phyloP scores from a whole-genome alignment of 2,329 filamentous ascomycete species.

The Trichoderma sp. region DNA sequence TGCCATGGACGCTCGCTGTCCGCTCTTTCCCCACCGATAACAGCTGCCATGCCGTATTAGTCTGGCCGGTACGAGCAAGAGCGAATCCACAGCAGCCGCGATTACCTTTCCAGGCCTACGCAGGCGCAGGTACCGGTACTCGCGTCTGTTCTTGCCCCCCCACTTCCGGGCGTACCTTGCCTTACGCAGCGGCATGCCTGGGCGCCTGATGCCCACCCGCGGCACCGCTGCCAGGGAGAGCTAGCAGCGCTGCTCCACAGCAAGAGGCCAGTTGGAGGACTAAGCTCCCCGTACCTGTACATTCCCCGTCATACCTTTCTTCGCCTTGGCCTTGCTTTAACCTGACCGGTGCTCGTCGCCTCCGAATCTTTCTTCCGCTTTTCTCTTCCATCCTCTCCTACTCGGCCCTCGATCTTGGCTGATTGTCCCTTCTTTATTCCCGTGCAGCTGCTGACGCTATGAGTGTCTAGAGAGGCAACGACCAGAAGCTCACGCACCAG shows the following conservation, averaged over 20 bases:
- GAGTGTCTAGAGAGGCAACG: conserved; percentile 26
- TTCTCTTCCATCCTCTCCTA: conserved; percentile 29
- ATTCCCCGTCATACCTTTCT: conserved; percentile 15
- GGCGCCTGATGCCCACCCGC: conserved; percentile 3
- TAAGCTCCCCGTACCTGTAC: conserved; percentile 8
- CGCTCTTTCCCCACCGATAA: conserved; percentile 21
- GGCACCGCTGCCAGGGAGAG: conserved; percentile 4
- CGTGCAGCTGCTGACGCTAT: conserved; percentile 21
- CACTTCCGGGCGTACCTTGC: neutral
- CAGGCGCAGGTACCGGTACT: neutral
- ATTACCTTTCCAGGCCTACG: neutral
- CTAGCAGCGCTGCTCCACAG: conserved; percentile 5
- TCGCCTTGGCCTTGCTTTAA: no score
- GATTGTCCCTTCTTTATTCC: conserved; percentile 10
- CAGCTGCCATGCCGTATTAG: conserved; percentile 2
- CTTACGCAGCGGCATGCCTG: conserved; percentile 1
- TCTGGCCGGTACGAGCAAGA: neutral
- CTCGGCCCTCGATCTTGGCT: conserved; percentile 17
- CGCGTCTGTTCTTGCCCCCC: neutral
- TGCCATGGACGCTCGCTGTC: conserved; percentile 9
- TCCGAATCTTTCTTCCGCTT: conserved; percentile 19
- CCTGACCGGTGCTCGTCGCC: neutral
- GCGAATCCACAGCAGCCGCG: neutral
- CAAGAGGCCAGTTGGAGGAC: neutral
- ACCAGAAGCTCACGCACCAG: conserved; percentile 21